Percentiles rank a stretch among this genome's conserved stretches.
Evolutionary conservation across 192 early-diverging fungal genomes (phyloP).

Genomic region (Linnemannia elongata): DNA sequence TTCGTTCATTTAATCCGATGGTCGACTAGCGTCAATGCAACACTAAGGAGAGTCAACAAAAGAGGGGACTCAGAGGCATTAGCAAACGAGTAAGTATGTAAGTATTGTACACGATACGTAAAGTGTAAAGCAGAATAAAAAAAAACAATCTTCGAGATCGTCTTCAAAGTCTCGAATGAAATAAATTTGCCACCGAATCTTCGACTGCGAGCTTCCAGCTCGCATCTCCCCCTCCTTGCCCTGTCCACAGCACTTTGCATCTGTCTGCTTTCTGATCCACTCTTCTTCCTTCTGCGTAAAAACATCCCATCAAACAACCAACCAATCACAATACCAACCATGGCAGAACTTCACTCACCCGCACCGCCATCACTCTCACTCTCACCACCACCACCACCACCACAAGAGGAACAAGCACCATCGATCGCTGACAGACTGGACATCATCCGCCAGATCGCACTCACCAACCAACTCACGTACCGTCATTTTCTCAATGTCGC

Average conservation of each 20-base stretch:
- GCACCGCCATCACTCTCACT: not conserved
- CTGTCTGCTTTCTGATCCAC: not conserved
- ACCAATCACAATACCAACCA: not conserved
- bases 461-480: conserved; percentile 42
- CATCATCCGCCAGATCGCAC: conserved; percentile 30
- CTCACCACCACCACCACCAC: not conserved
- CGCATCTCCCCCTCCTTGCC: no score
- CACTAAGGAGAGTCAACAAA: not conserved
- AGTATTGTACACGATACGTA: no score
- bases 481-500: not conserved
- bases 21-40: not conserved
- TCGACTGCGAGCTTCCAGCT: no score
- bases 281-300: not conserved
- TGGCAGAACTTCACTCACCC: not conserved
- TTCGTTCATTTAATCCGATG: not conserved
- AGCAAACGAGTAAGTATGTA: no score
- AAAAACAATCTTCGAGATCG: no score
- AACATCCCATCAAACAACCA: not conserved
- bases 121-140: no score
- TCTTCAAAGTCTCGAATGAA: no score
- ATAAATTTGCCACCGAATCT: not conserved
- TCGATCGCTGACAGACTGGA: not conserved
- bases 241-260: not conserved
- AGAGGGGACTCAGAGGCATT: not conserved
- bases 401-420: not conserved